Conservation (phyloP, 2,329 filamentous ascomycete genomes). For the Clarireedia sp. region DNA sequence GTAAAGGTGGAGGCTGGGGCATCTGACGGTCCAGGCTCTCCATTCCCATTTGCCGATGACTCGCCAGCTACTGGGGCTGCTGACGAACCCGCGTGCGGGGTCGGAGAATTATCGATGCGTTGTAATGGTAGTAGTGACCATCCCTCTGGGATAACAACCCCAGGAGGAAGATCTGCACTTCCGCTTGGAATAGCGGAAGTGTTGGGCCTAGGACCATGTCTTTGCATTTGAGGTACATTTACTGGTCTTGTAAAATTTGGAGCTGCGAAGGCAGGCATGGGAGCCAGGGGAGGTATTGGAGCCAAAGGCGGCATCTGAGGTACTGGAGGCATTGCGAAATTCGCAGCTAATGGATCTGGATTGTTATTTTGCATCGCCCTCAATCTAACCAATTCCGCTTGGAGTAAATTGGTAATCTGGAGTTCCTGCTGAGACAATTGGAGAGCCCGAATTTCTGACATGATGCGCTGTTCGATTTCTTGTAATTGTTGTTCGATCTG, state of each 20-base stretch:
- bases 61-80: conserved; percentile 16
- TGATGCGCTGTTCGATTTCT: conserved; percentile 60
- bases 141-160: conserved; percentile 55
- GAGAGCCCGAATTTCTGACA: conserved; percentile 57
- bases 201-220: conserved; percentile 40
- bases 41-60: conserved; percentile 15
- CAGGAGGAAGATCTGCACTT: conserved; percentile 53
- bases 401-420: conserved; percentile 57
- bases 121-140: conserved; percentile 59
- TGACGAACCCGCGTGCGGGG: neutral
- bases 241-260: neutral
- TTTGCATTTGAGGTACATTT: conserved; percentile 25
- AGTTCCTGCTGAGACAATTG: conserved; percentile 60
- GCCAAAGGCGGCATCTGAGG: conserved; percentile 13
- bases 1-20: conserved; percentile 19
- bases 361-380: conserved; percentile 33
- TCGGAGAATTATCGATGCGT: conserved; percentile 29
- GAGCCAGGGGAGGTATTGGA: conserved; percentile 12
- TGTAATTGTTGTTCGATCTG: conserved; percentile 53
- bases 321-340: conserved; percentile 24
- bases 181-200: conserved; percentile 49
- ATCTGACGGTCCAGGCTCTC: neutral
- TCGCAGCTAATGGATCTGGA: conserved; percentile 17
- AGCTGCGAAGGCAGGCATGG: conserved; percentile 7
- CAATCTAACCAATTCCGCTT: conserved; percentile 59